Evolutionary conservation across 306 rosid genomes (phyloP).

Genomic region (Dalbergia cultrata): DNA sequence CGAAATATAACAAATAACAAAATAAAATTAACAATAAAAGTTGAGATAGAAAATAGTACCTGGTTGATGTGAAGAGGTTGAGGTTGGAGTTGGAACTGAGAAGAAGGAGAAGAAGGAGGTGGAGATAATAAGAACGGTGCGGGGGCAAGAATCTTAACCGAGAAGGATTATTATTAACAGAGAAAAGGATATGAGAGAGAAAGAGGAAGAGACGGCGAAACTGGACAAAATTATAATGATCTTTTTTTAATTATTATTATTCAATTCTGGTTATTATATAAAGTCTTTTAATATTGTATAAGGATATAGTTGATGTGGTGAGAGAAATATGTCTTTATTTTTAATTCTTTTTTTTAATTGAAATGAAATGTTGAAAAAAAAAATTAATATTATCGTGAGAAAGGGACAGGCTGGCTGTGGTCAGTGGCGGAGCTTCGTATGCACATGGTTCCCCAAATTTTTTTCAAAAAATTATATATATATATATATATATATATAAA

Average conservation of each 20-base stretch:
- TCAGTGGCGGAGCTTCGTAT: no score
- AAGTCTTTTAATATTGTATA: no score
- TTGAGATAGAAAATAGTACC: constrained; percentile 40
- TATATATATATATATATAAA: no score
- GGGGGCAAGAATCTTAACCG: constrained; percentile 59
- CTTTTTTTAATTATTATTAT: constrained; percentile 30
- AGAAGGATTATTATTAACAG: constrained; percentile 44
- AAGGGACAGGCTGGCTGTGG: constrained; percentile 21
- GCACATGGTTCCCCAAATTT: no score
- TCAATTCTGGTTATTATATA: neutral
- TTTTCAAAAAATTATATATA: no score
- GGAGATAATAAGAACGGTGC: constrained; percentile 19
- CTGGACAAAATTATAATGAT: constrained; percentile 55
- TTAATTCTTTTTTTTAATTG: neutral
- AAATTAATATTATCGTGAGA: neutral
- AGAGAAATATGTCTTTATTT: constrained; percentile 1
- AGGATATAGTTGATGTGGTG: neutral
- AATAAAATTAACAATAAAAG: neutral
- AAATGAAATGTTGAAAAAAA: neutral
- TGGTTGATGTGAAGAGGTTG: constrained; percentile 20
- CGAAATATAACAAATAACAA: neutral
- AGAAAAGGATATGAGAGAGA: constrained; percentile 40
- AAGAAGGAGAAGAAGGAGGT: neutral
- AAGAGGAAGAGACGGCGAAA: constrained; percentile 65
- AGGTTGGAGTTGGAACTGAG: neutral